These are phyloP conservation scores for Trichaptum fuscoviolaceum DNA, from an alignment of 768 basidiomycete genomes.

Conservation along the genomic window DNA sequence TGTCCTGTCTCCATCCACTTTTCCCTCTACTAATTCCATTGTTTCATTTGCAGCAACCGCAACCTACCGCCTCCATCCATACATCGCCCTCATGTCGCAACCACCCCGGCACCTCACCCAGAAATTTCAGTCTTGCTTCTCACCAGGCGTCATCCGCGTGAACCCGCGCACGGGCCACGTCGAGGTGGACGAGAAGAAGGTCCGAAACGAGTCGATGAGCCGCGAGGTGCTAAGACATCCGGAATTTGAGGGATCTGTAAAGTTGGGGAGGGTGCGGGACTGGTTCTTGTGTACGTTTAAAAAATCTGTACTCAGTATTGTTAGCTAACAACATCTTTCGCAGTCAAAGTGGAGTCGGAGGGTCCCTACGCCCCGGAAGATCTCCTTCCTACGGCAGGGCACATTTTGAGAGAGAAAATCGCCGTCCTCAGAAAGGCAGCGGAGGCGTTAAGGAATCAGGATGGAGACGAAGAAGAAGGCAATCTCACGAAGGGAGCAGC, in stretches of 20 bases:
- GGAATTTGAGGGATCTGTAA: slow-evolving; percentile 80
- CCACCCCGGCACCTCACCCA: slow-evolving; percentile 70
- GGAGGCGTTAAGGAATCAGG: slow-evolving; percentile 40
- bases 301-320: background rate
- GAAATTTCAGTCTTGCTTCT: slow-evolving; percentile 86
- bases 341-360: slow-evolving; percentile 89
- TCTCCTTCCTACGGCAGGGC: slow-evolving; percentile 72
- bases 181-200: slow-evolving; percentile 54
- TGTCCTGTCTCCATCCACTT: background rate
- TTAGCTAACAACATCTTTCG: slow-evolving; percentile 7
- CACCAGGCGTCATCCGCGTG: slow-evolving; percentile 71
- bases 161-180: slow-evolving; percentile 53
- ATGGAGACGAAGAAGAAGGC: slow-evolving; percentile 14
- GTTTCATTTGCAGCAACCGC: slow-evolving; percentile 70
- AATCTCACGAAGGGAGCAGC: background rate
- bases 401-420: slow-evolving; percentile 81
- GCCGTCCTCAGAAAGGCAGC: slow-evolving; percentile 51
- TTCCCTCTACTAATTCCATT: slow-evolving; percentile 5
- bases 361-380: slow-evolving; percentile 84
- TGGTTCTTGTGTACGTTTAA: slow-evolving; percentile 80
- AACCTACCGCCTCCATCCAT: slow-evolving; percentile 87
- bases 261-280: slow-evolving; percentile 82
- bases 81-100: slow-evolving; percentile 62
- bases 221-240: slow-evolving; percentile 89
- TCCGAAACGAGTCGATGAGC: slow-evolving; percentile 84